Conservation (phyloP, 805 yeast species). For the Yarrowia yakushimensis region DNA sequence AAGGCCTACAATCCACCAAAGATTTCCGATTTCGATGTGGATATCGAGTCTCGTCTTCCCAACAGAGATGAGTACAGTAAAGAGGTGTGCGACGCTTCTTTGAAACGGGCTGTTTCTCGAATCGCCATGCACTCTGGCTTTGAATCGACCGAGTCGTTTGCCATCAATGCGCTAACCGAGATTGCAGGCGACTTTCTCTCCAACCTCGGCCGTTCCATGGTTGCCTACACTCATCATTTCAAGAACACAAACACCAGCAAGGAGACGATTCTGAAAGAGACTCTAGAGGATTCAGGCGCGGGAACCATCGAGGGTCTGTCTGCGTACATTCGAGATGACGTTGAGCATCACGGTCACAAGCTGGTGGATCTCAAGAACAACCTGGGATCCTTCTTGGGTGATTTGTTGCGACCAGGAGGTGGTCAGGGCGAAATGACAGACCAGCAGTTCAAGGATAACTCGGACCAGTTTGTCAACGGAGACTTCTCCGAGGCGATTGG, state of each 20-base stretch:
- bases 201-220: constrained; percentile 68
- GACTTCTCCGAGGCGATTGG: constrained; percentile 92
- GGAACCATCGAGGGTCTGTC: constrained; percentile 66
- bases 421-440: constrained; percentile 70
- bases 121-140: constrained; percentile 89
- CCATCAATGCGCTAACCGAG: constrained; percentile 75
- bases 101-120: constrained; percentile 69
- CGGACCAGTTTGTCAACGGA: constrained; percentile 92
- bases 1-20: constrained; percentile 63
- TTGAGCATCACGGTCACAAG: constrained; percentile 64
- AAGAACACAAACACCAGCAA: constrained; percentile 32
- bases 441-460: constrained; percentile 76
- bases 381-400: constrained; percentile 69
- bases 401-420: constrained; percentile 66
- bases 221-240: constrained; percentile 54
- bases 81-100: constrained; percentile 60
- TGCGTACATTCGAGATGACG: constrained; percentile 67
- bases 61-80: constrained; percentile 61
- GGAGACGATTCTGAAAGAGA: constrained; percentile 53
- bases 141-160: constrained; percentile 74
- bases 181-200: constrained; percentile 76
- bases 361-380: constrained; percentile 64
- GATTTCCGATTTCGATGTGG: constrained; percentile 69
- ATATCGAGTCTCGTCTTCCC: constrained; percentile 68
- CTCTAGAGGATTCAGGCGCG: constrained; percentile 83